Evolutionary conservation across 768 basidiomycete genomes (phyloP).

Genomic region (Daedaleopsis nitida): DNA sequence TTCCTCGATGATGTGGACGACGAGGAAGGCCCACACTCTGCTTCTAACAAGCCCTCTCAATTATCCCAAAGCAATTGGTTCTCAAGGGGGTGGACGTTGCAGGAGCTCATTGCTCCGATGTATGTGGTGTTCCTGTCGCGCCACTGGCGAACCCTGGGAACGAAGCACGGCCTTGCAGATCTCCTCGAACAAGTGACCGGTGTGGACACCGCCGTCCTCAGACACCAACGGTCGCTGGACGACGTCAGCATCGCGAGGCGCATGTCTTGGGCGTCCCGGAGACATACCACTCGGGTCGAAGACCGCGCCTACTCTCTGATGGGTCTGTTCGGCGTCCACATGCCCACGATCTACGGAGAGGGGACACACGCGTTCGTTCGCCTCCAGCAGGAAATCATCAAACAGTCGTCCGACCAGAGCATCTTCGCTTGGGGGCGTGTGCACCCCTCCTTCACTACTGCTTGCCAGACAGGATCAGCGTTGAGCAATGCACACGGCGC

Average conservation of each 20-base stretch:
- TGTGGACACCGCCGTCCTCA: conserved; percentile 1
- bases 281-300: not conserved
- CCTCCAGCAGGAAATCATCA: not conserved
- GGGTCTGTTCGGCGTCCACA: not conserved
- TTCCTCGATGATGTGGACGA: conserved; percentile 9
- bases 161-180: conserved; percentile 7
- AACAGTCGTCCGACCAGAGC: not conserved
- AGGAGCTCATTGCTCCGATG: conserved; percentile 11
- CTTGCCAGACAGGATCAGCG: not conserved
- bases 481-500: not conserved
- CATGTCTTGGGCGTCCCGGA: not conserved
- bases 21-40: conserved; percentile 2
- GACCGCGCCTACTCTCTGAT: not conserved
- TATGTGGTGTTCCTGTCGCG: conserved; percentile 7
- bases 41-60: not conserved
- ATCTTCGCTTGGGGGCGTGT: not conserved
- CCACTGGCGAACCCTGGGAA: conserved; percentile 5
- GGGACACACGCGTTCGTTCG: not conserved
- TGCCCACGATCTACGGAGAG: not conserved
- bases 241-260: not conserved
- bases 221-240: not conserved
- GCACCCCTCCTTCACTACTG: not conserved
- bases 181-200: conserved; percentile 3
- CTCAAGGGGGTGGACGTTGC: conserved; percentile 9
- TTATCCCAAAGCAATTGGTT: conserved; percentile 10